Evolutionary conservation across 2,329 filamentous ascomycete species (phyloP), one percentile per base, ranked within the genome.

Genomic region (Xylariaceae sp.): DNA sequence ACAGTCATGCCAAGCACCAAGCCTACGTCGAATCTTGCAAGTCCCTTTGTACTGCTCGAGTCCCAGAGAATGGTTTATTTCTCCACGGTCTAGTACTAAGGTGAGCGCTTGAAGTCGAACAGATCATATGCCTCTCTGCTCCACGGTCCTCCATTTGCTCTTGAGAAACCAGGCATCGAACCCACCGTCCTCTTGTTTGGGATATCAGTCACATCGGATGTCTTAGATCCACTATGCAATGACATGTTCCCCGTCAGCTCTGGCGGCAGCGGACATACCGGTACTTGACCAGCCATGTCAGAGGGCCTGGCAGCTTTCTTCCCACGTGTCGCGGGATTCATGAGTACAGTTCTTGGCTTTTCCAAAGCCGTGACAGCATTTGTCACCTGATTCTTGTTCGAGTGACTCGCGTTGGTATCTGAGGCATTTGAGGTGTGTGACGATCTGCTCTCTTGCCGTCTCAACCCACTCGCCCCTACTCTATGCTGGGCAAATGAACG

Each of bases 91-190:
- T 18, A 17, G 44, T 28, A 19, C 51, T 55, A 62, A 39, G 66
- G 14, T 66, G 84, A 86, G 44, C 81, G 75, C 62, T 77, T 82
- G 62, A 73, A 79, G 36, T 81, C 83, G 56, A 89, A 79, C 43
- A 89, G 63, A 65, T 89, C 86, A 58, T 81, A 76, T 1, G 86
- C 85, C 63, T 89, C 86, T 19, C 76, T 78, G 59, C 84, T 88
- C 86, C 86, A 89, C 0, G 86, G 81, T 2, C 85, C 85, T 14
- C 80, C 72, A 58, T 79, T 81, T 3, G 74, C 76, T 60, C 72
- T 77, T 2, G 69, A 69, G 51, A 80, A 79, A 1, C 72, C 73
- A 10, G 74, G 71, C 52, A 76, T 63, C n/a, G 54, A 54, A 58
- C 56, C 48, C 33, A 45, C 33, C 34, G 43, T 40, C 50, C 45